Evolutionary conservation across 352 stramenopile genomes (phyloP).

Genomic region (Hyaloperonospora brassicae): DNA sequence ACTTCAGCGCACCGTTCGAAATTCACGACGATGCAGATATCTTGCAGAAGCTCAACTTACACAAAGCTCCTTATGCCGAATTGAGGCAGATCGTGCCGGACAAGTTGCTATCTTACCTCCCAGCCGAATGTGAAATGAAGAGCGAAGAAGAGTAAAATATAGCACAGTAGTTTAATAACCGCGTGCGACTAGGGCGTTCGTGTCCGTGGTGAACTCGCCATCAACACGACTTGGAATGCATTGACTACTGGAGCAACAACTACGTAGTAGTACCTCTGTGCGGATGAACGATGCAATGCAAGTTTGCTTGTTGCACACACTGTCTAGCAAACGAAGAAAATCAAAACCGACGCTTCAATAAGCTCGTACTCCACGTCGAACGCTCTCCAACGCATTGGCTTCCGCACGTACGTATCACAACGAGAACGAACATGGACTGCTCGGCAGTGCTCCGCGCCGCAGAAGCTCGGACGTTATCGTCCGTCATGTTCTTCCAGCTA

Average conservation of each 20-base stretch:
- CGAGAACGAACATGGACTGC: background rate
- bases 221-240: slow-evolving; percentile 13
- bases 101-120: slow-evolving; percentile 67
- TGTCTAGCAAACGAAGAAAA: no score
- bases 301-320: no score
- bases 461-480: background rate
- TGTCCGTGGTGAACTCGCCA: slow-evolving; percentile 2
- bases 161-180: slow-evolving; percentile 19
- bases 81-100: slow-evolving; percentile 67
- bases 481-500: slow-evolving; percentile 22
- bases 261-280: no score
- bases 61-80: slow-evolving; percentile 62
- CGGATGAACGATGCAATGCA: slow-evolving; percentile 3
- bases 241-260: slow-evolving; percentile 2
- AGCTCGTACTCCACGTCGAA: no score
- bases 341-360: no score
- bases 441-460: background rate
- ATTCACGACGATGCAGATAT: slow-evolving; percentile 97
- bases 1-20: slow-evolving; percentile 94
- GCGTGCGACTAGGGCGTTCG: slow-evolving; percentile 3
- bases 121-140: slow-evolving; percentile 71
- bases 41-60: slow-evolving; percentile 89
- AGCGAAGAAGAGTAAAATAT: slow-evolving; percentile 37
- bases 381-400: no score
- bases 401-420: no score